These are phyloP conservation scores for Kuraishia hungarica DNA, from an alignment of 805 yeast genomes.

Conservation along the genomic window DNA sequence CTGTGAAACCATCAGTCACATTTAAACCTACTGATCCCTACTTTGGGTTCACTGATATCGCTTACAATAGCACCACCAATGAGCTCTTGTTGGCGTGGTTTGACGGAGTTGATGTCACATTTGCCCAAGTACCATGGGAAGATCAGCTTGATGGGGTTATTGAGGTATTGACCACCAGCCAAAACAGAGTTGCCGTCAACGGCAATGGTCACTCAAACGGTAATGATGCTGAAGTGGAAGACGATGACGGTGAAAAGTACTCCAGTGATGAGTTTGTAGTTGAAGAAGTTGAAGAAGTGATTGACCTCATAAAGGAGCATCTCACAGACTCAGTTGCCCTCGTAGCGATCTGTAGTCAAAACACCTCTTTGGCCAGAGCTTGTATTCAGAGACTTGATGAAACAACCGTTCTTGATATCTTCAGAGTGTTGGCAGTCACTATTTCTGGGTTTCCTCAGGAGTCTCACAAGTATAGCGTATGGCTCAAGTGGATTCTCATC, in stretches of 20 bases:
- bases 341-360: constrained; percentile 24
- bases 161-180: background rate
- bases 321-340: constrained; percentile 17
- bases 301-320: constrained; percentile 13
- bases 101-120: constrained; percentile 16
- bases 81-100: constrained; percentile 15
- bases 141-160: background rate
- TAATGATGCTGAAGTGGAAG: background rate
- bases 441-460: constrained; percentile 48
- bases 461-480: constrained; percentile 37
- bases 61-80: constrained; percentile 1
- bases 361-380: constrained; percentile 35
- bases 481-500: constrained; percentile 80
- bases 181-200: background rate
- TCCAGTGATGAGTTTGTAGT: constrained; percentile 10
- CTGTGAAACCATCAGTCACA: constrained; percentile 8
- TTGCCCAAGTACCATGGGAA: constrained; percentile 8
- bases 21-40: constrained; percentile 8
- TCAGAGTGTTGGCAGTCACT: constrained; percentile 36
- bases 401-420: constrained; percentile 30
- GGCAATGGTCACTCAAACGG: background rate
- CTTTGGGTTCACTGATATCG: constrained; percentile 9
- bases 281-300: constrained; percentile 15
- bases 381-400: constrained; percentile 48
- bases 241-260: constrained; percentile 8